phyloP scores from a whole-genome alignment of 1,284 basidiomycete species.

The Porodaedalea pini region DNA sequence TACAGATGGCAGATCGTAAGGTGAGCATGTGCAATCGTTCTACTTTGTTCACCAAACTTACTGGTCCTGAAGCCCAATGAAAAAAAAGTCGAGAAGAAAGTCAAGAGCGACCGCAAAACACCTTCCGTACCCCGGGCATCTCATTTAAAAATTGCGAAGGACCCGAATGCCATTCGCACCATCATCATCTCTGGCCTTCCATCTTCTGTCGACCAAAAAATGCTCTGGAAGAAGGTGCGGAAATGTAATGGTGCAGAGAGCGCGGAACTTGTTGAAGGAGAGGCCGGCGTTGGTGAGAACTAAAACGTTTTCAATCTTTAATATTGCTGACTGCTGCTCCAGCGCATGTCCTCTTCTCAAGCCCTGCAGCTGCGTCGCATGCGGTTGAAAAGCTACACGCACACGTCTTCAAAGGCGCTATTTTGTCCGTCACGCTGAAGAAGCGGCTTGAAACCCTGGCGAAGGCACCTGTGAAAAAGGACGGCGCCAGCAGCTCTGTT shows the following conservation, averaged over 20 bases:
- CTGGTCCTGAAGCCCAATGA: conserved; percentile 4
- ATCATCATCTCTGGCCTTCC: conserved; percentile 78
- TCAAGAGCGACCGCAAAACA: conserved; percentile 41
- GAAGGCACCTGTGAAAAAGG: conserved; percentile 40
- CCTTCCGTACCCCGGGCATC: conserved; percentile 34
- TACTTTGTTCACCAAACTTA: neutral
- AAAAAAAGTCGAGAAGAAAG: conserved; percentile 39
- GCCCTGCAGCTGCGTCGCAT: conserved; percentile 67
- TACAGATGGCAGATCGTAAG: conserved; percentile 80
- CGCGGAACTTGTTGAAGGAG: conserved; percentile 31
- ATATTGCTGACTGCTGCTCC: neutral
- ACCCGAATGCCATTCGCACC: conserved; percentile 79
- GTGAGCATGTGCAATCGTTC: conserved; percentile 36
- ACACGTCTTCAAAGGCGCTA: conserved; percentile 87
- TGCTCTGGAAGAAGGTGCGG: conserved; percentile 85
- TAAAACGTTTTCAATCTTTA: conserved; percentile 24
- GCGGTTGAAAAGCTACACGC: conserved; percentile 86
- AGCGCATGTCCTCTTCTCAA: conserved; percentile 79
- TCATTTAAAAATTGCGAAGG: conserved; percentile 40
- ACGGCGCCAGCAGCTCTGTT: conserved; percentile 30
- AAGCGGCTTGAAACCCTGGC: conserved; percentile 75
- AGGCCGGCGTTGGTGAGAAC: conserved; percentile 11
- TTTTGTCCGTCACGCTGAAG: conserved; percentile 89
- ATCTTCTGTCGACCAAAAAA: conserved; percentile 62
- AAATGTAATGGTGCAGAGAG: conserved; percentile 72